Percentiles rank a stretch among this genome's conserved stretches.
These are phyloP conservation scores for Zoysia matrella DNA, from an alignment of 202 grass and related monocot species.

Conservation along the genomic window DNA sequence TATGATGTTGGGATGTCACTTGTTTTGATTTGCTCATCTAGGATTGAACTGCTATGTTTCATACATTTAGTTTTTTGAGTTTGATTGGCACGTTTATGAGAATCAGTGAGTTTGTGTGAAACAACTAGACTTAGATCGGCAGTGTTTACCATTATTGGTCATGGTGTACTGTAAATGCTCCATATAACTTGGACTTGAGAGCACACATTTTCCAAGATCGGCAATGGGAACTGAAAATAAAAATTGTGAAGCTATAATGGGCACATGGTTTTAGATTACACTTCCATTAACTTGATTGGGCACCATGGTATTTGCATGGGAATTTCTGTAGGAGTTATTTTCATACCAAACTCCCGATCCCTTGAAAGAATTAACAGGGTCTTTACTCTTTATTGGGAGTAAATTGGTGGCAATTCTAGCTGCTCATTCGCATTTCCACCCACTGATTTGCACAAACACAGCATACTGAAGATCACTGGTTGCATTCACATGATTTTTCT, in stretches of 20 bases:
- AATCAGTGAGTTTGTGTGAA: slow-evolving; percentile 18
- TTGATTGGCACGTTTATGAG: slow-evolving; percentile 8
- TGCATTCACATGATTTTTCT: slow-evolving; percentile 11
- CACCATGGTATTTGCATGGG: no score
- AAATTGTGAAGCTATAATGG: no score
- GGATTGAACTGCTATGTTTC: not conserved
- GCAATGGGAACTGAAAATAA: not conserved
- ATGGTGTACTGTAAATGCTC: not conserved
- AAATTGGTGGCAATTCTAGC: not conserved
- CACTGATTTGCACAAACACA: not conserved
- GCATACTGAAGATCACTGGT: not conserved
- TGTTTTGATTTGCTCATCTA: not conserved
- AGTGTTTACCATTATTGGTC: not conserved
- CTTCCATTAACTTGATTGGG: no score
- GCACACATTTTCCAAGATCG: not conserved
- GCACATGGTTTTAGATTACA: no score
- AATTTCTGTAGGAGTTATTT: no score
- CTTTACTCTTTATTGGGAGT: no score
- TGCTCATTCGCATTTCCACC: not conserved
- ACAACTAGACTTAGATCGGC: not conserved
- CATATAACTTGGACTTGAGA: not conserved
- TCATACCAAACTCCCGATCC: no score
- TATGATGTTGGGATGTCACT: slow-evolving; percentile 37
- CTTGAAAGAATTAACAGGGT: no score
- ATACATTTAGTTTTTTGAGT: not conserved